Evolutionary conservation across 2,329 filamentous ascomycete species (phyloP).

Genomic region (Colletotrichum sp.): DNA sequence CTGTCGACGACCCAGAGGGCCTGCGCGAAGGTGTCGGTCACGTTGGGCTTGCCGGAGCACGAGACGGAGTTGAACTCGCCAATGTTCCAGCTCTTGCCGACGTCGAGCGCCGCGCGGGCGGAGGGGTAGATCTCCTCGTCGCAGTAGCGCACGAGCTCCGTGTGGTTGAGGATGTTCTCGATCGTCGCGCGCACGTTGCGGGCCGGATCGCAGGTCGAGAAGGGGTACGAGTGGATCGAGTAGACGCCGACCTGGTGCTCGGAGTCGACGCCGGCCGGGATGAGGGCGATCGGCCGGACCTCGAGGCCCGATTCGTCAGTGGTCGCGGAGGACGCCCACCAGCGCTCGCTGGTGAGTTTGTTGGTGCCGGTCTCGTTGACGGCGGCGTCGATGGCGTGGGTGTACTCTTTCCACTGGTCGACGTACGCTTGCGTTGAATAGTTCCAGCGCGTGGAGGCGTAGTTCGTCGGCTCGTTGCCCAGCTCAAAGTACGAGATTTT

Average conservation of each 20-base stretch:
- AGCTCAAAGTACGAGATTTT: constrained; percentile 22
- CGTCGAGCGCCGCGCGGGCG: constrained; percentile 7
- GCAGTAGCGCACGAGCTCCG: constrained; percentile 15
- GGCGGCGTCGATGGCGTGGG: not conserved
- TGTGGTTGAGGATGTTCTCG: constrained; percentile 17
- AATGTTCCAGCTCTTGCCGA: constrained; percentile 27
- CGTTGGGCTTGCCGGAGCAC: constrained; percentile 40
- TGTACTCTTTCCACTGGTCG: constrained; percentile 5
- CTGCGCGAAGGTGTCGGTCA: constrained; percentile 45
- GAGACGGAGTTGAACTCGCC: constrained; percentile 46
- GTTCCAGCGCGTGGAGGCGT: constrained; percentile 12
- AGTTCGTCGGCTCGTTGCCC: constrained; percentile 24
- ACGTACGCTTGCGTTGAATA: constrained; percentile 17
- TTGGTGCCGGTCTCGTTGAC: constrained; percentile 1
- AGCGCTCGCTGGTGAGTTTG: not conserved
- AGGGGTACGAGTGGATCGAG: constrained; percentile 14
- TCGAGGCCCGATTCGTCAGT: constrained; percentile 22
- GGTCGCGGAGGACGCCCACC: constrained; percentile 25
- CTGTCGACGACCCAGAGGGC: constrained; percentile 44
- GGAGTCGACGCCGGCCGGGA: constrained; percentile 21
- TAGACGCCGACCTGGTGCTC: constrained; percentile 20
- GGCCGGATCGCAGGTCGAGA: constrained; percentile 11
- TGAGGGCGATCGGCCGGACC: constrained; percentile 21
- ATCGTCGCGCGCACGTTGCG: not conserved
- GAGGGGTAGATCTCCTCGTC: constrained; percentile 15